Conservation (phyloP, 768 basidiomycete species). For the Lactarius psammicola region DNA sequence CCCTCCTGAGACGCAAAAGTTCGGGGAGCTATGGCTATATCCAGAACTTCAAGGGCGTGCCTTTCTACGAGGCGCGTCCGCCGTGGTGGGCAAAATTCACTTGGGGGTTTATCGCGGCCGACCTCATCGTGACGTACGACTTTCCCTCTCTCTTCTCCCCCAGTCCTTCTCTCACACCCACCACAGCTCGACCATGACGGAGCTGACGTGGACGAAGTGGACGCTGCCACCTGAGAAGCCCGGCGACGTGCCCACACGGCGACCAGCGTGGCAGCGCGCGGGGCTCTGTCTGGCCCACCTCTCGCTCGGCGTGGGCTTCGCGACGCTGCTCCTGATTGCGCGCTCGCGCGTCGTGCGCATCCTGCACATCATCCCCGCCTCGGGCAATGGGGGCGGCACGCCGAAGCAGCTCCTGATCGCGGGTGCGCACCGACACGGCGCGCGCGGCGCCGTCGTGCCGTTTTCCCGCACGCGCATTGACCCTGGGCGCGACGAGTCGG, state of each 20-base stretch:
- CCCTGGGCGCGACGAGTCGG: conserved; percentile 28
- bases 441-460: conserved; percentile 24
- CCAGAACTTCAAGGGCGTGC: conserved; percentile 3
- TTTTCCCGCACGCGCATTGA: conserved; percentile 20
- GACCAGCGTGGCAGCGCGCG: conserved; percentile 28
- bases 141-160: background rate
- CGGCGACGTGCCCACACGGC: conserved; percentile 15
- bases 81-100: conserved; percentile 28
- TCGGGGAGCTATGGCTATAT: conserved; percentile 17
- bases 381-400: background rate
- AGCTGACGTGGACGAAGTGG: conserved; percentile 30
- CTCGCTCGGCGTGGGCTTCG: conserved; percentile 25
- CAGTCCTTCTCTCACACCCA: background rate
- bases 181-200: conserved; percentile 27
- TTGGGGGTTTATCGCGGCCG: conserved; percentile 28
- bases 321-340: conserved; percentile 21
- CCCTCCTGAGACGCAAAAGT: conserved; percentile 13
- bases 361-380: conserved; percentile 24
- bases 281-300: conserved; percentile 24
- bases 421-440: conserved; percentile 14
- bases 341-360: conserved; percentile 29
- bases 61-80: conserved; percentile 23
- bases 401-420: conserved; percentile 24
- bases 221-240: conserved; percentile 19
- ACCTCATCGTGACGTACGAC: conserved; percentile 26